Conservation (phyloP, 176 grass and related monocot species). For the Elymus sibiricus region DNA sequence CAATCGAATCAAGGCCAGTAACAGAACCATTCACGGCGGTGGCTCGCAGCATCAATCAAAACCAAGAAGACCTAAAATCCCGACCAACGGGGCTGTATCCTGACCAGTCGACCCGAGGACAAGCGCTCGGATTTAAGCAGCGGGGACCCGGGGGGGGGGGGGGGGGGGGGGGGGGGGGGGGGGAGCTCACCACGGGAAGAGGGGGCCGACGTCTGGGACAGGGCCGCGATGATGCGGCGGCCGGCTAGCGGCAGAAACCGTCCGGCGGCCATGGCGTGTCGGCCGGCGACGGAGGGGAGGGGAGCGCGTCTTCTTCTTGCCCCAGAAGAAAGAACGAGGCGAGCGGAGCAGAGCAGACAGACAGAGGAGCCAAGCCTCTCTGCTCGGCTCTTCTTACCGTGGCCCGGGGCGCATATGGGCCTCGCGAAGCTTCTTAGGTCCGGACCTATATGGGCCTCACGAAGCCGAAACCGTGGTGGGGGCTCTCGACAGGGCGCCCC, state of each 20-base stretch:
- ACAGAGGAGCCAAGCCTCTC: background rate
- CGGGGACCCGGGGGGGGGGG: background rate
- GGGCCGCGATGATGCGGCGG: slow-evolving; percentile 11
- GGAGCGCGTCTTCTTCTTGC: background rate
- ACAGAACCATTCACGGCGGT: too few relatives aligned
- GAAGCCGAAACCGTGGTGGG: too few relatives aligned
- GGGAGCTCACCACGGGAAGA: slow-evolving; percentile 21
- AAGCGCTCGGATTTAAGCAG: background rate
- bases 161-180: rapidly evolving
- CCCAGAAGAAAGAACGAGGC: background rate
- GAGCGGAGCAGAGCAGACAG: background rate
- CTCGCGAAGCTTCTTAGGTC: background rate
- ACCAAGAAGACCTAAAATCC: background rate
- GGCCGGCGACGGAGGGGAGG: background rate
- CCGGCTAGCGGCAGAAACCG: slow-evolving; percentile 32
- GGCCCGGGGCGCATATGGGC: background rate
- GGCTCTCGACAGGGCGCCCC: too few relatives aligned
- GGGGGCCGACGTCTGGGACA: background rate
- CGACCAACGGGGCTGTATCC: background rate
- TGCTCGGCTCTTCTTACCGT: background rate
- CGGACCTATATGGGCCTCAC: too few relatives aligned
- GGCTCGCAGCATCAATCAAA: too few relatives aligned
- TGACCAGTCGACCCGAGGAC: background rate
- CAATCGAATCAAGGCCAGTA: too few relatives aligned
- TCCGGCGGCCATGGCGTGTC: slow-evolving; percentile 46